Evolutionary conservation across 257 asterid species (phyloP).

Genomic region (Verbena officinalis): DNA sequence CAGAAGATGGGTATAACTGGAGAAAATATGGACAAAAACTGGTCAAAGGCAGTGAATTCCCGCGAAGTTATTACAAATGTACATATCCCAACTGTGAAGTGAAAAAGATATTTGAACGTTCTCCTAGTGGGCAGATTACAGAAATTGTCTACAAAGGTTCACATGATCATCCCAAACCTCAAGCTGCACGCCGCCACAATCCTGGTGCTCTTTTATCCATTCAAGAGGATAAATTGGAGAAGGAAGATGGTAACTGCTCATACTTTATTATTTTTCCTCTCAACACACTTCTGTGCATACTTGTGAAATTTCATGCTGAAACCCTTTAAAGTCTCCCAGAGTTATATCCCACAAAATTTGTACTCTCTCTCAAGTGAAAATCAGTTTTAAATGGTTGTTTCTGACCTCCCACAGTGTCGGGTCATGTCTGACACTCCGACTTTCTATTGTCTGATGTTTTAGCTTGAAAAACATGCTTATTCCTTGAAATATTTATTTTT

Average conservation of each 20-base stretch:
- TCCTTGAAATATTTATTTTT: no score
- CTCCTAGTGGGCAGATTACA: conserved; percentile 91
- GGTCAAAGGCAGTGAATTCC: conserved; percentile 97
- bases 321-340: neutral
- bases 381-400: conserved; percentile 1
- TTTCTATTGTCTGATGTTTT: conserved; percentile 3
- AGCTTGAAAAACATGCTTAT: neutral
- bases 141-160: conserved; percentile 95
- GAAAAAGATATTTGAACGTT: conserved; percentile 89
- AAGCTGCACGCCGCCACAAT: conserved; percentile 75
- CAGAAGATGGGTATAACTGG: conserved; percentile 97
- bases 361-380: neutral
- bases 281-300: neutral
- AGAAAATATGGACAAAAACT: conserved; percentile 98
- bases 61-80: conserved; percentile 95
- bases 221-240: conserved; percentile 75
- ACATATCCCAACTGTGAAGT: conserved; percentile 96
- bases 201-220: conserved; percentile 71
- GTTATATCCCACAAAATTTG: no score
- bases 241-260: conserved; percentile 66
- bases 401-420: conserved; percentile 9
- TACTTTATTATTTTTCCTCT: conserved; percentile 23
- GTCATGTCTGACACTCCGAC: conserved; percentile 4
- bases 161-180: conserved; percentile 97
- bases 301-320: conserved; percentile 9